Evolutionary conservation across 306 rosid species (phyloP), one percentile per base, ranked within the genome.

Genomic region (Datisca glomerata): DNA sequence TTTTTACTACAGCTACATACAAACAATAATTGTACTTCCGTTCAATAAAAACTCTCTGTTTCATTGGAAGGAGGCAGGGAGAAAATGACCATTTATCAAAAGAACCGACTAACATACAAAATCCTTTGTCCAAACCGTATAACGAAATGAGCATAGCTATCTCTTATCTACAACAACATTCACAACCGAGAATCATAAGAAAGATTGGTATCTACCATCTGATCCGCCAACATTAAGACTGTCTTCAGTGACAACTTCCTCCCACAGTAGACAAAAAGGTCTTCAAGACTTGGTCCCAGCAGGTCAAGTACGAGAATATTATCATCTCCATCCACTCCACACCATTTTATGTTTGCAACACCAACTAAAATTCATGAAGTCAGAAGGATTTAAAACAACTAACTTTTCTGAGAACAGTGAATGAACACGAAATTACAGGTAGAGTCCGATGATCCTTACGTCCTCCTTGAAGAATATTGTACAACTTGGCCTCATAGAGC

Each of bases 281-380:
- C 98, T 61, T 91, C 98, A 13, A 91, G 80, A 65, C 98, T 91
- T 9, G 94, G 86, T 47, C 98, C 98, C 21, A 91, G 64, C 51
- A 84, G 76, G 74, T 91, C 98, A 15, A 91, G 59, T 41, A 80
- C 84, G 19, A 91, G 74, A 56, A 65, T 76, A 69, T 91, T 84
- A 49, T 80, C 78, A 49, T 84, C 96, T 31, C 85, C 92, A 40
- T 91, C 85, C 15, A 63, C 48, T 18, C 98, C 98, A 2, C 81
- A 75, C 98, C 98, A 84, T 60, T 75, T 91, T 59, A 60, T 71
- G 56, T 53, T 59, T 5, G 96, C 81, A 61, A 91, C 43, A 46
- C 98, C 98, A 51, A 76, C 98, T 91, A 43, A 31, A 31, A 31
- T 8, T 31, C n/a, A 31, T 8, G n/a, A 31, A 8, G 3, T 14